Conservation (phyloP, 2,329 filamentous ascomycete genomes). For the Phaeosphaeria sp. region DNA sequence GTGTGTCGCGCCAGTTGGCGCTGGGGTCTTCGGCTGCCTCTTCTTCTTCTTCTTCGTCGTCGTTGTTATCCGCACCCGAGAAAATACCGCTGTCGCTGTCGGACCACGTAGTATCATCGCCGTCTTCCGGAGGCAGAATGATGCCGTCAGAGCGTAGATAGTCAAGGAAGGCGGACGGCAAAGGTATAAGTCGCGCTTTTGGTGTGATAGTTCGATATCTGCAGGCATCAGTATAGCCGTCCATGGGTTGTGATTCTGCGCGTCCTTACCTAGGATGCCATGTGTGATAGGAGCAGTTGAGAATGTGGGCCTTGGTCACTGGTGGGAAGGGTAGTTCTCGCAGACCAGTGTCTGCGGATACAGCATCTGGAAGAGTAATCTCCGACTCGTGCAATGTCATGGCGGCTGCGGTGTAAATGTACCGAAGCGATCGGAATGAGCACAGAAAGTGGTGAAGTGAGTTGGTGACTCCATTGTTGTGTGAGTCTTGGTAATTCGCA, state of each 20-base stretch:
- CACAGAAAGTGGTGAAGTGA: not conserved
- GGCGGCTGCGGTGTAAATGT: conserved; percentile 6
- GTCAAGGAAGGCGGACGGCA: conserved; percentile 76
- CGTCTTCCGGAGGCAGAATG: conserved; percentile 75
- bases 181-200: conserved; percentile 82
- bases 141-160: conserved; percentile 95
- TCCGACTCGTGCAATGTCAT: conserved; percentile 23
- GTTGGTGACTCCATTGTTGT: conserved; percentile 29
- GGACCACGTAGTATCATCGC: conserved; percentile 51
- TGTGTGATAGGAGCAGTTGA: conserved; percentile 91
- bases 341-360: conserved; percentile 23
- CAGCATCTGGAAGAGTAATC: conserved; percentile 1
- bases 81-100: conserved; percentile 61
- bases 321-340: conserved; percentile 74
- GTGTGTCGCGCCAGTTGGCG: conserved; percentile 70
- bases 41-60: conserved; percentile 62
- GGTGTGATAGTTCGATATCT: conserved; percentile 82
- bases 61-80: conserved; percentile 53
- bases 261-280: conserved; percentile 77
- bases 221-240: conserved; percentile 9
- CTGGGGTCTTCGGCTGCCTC: conserved; percentile 68
- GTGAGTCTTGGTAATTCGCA: conserved; percentile 28
- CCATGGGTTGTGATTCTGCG: not conserved
- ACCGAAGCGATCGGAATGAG: not conserved
- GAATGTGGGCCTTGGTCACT: conserved; percentile 82